Evolutionary conservation across 2,329 filamentous ascomycete species (phyloP).

Genomic region (Drechmeria coniospora): DNA sequence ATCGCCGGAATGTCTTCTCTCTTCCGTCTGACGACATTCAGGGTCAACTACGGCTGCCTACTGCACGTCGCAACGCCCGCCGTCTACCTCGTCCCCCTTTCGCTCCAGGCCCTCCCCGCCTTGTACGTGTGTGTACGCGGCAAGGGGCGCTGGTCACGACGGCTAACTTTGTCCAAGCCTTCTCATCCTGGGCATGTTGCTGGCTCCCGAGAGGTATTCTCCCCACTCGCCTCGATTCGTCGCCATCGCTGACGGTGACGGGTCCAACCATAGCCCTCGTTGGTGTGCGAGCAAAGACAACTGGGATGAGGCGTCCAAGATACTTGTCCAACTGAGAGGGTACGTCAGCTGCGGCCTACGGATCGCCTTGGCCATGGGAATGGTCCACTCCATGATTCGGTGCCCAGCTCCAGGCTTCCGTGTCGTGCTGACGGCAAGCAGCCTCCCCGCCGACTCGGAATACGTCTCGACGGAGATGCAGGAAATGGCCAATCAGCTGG

Average conservation of each 20-base stretch:
- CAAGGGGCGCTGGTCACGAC: no score
- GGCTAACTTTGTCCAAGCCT: slow-evolving; percentile 15
- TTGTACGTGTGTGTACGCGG: slow-evolving; percentile 17
- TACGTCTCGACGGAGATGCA: slow-evolving; percentile 44
- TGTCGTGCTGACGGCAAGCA: slow-evolving; percentile 4
- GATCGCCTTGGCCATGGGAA: no score
- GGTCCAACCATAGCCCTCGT: slow-evolving; percentile 34
- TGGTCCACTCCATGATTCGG: no score
- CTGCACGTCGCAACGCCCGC: slow-evolving; percentile 30
- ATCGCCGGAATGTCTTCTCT: no score
- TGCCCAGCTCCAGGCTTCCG: no score
- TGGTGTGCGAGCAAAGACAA: slow-evolving; percentile 53
- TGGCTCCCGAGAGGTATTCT: slow-evolving; percentile 34
- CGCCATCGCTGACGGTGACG: neutral
- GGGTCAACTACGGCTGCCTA: slow-evolving; percentile 38
- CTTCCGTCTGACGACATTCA: no score
- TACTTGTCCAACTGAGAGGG: slow-evolving; percentile 36
- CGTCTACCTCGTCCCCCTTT: slow-evolving; percentile 45
- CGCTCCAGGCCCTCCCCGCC: slow-evolving; percentile 49
- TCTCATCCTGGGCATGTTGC: slow-evolving; percentile 42
- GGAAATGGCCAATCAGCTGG: slow-evolving; percentile 46
- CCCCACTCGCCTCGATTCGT: neutral
- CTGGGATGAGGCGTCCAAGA: slow-evolving; percentile 45
- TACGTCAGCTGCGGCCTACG: slow-evolving; percentile 4
- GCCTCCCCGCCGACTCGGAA: slow-evolving; percentile 35